Conservation (phyloP, 1,284 basidiomycete species). For the Coniophora puteana region DNA sequence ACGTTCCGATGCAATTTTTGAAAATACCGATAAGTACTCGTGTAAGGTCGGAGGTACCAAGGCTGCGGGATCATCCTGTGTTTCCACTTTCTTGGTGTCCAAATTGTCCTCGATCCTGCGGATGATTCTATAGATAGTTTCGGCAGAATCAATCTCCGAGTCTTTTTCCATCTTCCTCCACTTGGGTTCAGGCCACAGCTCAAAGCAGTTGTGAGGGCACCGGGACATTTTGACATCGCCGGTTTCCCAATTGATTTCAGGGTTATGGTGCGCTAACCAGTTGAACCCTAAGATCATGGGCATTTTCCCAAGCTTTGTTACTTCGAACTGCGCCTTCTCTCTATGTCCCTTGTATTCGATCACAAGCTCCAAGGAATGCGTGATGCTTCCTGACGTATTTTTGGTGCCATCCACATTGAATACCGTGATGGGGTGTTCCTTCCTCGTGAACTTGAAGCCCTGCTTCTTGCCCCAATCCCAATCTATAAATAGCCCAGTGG, state of each 20-base stretch:
- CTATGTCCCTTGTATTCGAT: neutral
- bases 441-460: neutral
- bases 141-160: too few relatives aligned
- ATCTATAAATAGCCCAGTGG: neutral
- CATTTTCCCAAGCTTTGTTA: neutral
- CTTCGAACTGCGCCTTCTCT: neutral
- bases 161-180: too few relatives aligned
- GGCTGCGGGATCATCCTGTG: neutral
- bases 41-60: neutral
- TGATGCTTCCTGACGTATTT: neutral
- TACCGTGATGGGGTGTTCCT: neutral
- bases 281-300: neutral
- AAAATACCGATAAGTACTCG: neutral
- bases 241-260: constrained; percentile 1
- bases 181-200: too few relatives aligned
- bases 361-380: neutral
- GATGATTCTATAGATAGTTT: neutral
- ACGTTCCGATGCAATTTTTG: neutral
- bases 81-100: neutral
- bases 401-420: neutral
- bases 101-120: neutral
- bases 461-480: neutral
- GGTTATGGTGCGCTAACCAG: neutral
- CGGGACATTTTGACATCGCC: too few relatives aligned
- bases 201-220: too few relatives aligned